These are phyloP conservation scores for Xylariaceae sp. DNA, from an alignment of 2,329 filamentous ascomycete genomes.

Conservation along the genomic window DNA sequence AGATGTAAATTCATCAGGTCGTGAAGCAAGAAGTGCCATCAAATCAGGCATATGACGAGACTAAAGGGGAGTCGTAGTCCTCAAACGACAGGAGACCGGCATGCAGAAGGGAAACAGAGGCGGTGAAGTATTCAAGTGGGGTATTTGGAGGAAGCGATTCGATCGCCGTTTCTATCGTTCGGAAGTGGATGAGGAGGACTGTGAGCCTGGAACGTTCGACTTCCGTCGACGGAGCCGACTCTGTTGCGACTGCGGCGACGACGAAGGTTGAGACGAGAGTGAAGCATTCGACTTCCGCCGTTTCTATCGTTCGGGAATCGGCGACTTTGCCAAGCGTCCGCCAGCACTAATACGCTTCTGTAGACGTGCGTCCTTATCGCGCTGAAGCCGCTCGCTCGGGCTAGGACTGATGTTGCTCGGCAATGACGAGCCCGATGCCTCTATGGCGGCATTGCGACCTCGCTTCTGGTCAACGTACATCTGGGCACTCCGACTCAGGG, in stretches of 20 bases:
- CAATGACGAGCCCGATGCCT: conserved; percentile 50
- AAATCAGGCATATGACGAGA: conserved; percentile 25
- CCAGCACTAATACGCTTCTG: conserved; percentile 81
- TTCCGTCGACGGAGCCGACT: conserved; percentile 27
- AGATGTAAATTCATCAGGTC: conserved; percentile 25
- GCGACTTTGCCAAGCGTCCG: conserved; percentile 68
- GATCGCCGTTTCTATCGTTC: conserved; percentile 41
- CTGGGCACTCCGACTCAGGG: conserved; percentile 77
- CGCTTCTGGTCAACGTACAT: conserved; percentile 83
- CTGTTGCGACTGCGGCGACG: conserved; percentile 20
- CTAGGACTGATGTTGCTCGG: conserved; percentile 48
- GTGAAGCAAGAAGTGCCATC: conserved; percentile 19
- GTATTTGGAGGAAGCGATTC: conserved; percentile 35
- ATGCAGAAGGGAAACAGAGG: conserved; percentile 27
- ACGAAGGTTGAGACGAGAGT: conserved; percentile 23
- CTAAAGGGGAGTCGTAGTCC: conserved; percentile 16
- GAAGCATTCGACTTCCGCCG: conserved; percentile 37
- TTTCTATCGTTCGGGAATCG: conserved; percentile 57
- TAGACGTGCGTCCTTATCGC: conserved; percentile 67
- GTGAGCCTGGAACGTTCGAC: conserved; percentile 27
- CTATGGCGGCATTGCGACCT: conserved; percentile 48
- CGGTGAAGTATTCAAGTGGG: conserved; percentile 32
- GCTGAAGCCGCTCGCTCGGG: conserved; percentile 53
- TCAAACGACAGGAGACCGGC: conserved; percentile 28
- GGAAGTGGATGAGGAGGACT: conserved; percentile 33